These are phyloP conservation scores for Mollisiaceae sp. DNA, from an alignment of 2,329 filamentous ascomycete genomes.

Conservation along the genomic window DNA sequence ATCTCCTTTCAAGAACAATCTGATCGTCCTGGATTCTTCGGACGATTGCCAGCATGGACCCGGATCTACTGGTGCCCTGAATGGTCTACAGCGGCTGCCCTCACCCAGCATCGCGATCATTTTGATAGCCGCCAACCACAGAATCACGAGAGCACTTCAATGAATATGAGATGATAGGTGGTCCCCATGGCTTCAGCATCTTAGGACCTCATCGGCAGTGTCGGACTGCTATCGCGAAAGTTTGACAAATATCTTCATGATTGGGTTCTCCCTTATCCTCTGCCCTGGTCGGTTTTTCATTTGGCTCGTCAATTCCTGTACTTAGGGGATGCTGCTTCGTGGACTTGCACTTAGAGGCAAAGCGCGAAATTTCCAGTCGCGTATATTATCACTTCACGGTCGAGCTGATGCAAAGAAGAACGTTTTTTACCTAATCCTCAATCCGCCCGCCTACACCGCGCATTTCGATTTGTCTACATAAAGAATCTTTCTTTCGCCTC, in stretches of 20 bases:
- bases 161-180: not conserved
- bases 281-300: slow-evolving; percentile 23
- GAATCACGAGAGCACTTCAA: not conserved
- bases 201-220: not conserved
- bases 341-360: slow-evolving; percentile 24
- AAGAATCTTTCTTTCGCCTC: not conserved
- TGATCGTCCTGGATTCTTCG: not conserved
- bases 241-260: slow-evolving; percentile 31
- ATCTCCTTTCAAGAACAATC: not conserved
- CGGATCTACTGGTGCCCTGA: not conserved
- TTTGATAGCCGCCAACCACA: not conserved
- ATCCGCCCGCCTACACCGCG: slow-evolving; percentile 9
- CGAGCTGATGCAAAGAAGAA: slow-evolving; percentile 16
- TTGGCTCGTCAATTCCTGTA: slow-evolving; percentile 28
- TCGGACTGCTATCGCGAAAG: slow-evolving; percentile 6
- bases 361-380: slow-evolving; percentile 21
- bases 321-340: slow-evolving; percentile 27
- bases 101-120: not conserved
- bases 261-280: slow-evolving; percentile 32
- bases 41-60: not conserved
- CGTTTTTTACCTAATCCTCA: slow-evolving; percentile 30
- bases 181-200: not conserved
- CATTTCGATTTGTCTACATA: not conserved
- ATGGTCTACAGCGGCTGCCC: no score
- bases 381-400: slow-evolving; percentile 37